Conservation (phyloP, 75 land plant species). For the Pinus tabuliformis region DNA sequence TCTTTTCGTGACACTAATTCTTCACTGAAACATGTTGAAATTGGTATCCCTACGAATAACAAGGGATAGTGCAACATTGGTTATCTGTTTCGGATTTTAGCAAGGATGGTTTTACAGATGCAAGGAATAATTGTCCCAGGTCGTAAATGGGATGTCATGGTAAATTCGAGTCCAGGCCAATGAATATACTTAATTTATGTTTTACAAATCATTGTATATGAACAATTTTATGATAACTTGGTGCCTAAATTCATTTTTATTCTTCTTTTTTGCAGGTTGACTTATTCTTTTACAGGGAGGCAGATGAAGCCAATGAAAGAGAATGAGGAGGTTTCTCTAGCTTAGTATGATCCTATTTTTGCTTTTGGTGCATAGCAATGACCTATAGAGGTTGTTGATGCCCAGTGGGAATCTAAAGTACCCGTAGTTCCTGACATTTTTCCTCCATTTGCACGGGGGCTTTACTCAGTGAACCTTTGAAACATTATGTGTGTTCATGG, state of each 20-base stretch:
- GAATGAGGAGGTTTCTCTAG: conserved; percentile 42
- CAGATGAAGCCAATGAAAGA: conserved; percentile 62
- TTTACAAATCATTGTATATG: too few relatives aligned
- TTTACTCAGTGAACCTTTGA: too few relatives aligned
- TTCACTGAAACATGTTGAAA: conserved; percentile 79
- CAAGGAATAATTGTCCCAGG: conserved; percentile 63
- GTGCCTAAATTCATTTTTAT: conserved; percentile 1
- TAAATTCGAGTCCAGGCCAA: conserved; percentile 20
- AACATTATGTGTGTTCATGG: too few relatives aligned
- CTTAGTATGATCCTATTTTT: conserved; percentile 14
- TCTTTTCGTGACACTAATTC: conserved; percentile 91
- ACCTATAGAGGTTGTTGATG: conserved; percentile 7
- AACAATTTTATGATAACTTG: too few relatives aligned
- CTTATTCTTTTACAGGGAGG: conserved; percentile 62
- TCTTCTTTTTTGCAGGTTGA: conserved; percentile 15
- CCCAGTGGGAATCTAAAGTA: conserved; percentile 10
- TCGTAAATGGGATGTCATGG: conserved; percentile 91
- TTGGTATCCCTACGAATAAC: conserved; percentile 81
- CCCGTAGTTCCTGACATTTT: conserved; percentile 17
- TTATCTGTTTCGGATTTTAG: conserved; percentile 73
- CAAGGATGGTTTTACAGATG: conserved; percentile 88
- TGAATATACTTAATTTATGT: conserved; percentile 7
- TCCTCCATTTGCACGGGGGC: conserved; percentile 15
- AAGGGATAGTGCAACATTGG: conserved; percentile 85
- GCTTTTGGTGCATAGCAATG: conserved; percentile 18